These are phyloP conservation scores for Penicillium sp. DNA, from an alignment of 2,329 filamentous ascomycete species.

Conservation along the genomic window DNA sequence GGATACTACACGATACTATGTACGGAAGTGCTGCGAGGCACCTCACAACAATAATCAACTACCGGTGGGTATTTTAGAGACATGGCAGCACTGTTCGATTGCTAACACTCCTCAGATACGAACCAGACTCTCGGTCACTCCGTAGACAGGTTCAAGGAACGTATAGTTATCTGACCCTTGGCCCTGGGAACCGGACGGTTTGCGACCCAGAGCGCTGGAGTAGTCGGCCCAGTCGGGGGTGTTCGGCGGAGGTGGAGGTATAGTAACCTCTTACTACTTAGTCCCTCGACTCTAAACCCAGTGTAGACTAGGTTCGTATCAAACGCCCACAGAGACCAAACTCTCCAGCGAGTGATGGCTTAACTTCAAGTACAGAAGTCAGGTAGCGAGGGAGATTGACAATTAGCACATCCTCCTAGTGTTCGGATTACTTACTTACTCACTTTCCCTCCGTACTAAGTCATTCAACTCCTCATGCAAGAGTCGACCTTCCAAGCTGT, in stretches of 20 bases:
- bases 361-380: neutral
- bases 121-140: conserved; percentile 14
- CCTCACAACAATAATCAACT: too few species aligned
- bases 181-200: neutral
- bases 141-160: neutral
- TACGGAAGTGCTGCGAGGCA: neutral
- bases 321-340: neutral
- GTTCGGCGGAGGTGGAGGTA: neutral
- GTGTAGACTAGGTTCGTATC: neutral
- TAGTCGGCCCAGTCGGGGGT: neutral
- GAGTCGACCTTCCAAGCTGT: neutral
- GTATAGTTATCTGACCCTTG: neutral
- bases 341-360: neutral
- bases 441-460: too few species aligned
- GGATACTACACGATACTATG: neutral
- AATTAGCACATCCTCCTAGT: neutral
- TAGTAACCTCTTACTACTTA: neutral
- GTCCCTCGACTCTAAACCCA: neutral
- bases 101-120: neutral
- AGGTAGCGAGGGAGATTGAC: neutral
- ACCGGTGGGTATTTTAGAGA: neutral
- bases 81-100: conserved; percentile 3
- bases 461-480: neutral
- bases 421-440: neutral
- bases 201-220: conserved; percentile 20